Evolutionary conservation across 805 yeast species (phyloP).

Genomic region (Candida dajiaensis): DNA sequence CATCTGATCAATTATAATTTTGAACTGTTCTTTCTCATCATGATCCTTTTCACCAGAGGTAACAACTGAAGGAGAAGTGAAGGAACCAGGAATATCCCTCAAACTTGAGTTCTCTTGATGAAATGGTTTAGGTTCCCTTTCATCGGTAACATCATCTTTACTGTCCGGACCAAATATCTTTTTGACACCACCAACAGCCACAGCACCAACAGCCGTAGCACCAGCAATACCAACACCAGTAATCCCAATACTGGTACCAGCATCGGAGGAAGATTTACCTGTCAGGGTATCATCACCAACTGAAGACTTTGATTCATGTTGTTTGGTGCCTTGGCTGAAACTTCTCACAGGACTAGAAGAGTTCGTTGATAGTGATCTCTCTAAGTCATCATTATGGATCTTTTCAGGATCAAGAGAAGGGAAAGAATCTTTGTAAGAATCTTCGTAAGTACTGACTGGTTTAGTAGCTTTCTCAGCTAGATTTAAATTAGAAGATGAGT

Average conservation of each 20-base stretch:
- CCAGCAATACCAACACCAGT: slow-evolving; percentile 8
- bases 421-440: not conserved
- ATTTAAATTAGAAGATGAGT: slow-evolving; percentile 12
- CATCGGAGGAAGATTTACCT: slow-evolving; percentile 2
- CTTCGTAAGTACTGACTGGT: not conserved
- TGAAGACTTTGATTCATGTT: not conserved
- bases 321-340: not conserved
- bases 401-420: not conserved
- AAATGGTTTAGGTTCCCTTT: not conserved
- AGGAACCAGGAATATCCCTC: slow-evolving; percentile 1
- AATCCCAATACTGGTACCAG: slow-evolving; percentile 8
- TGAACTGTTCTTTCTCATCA: slow-evolving; percentile 22
- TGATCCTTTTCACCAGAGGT: not conserved
- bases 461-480: not conserved
- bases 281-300: not conserved
- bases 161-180: not conserved
- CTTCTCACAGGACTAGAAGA: not conserved
- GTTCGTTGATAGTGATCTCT: not conserved
- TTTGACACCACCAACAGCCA: slow-evolving; percentile 5
- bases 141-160: not conserved
- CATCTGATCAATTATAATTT: slow-evolving; percentile 24
- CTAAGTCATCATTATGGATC: not conserved
- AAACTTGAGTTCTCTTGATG: not conserved
- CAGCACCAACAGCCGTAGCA: slow-evolving; percentile 9
- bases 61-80: not conserved